These are phyloP conservation scores for Trichophyton verrucosum DNA, from an alignment of 2,329 filamentous ascomycete species.

Conservation along the genomic window DNA sequence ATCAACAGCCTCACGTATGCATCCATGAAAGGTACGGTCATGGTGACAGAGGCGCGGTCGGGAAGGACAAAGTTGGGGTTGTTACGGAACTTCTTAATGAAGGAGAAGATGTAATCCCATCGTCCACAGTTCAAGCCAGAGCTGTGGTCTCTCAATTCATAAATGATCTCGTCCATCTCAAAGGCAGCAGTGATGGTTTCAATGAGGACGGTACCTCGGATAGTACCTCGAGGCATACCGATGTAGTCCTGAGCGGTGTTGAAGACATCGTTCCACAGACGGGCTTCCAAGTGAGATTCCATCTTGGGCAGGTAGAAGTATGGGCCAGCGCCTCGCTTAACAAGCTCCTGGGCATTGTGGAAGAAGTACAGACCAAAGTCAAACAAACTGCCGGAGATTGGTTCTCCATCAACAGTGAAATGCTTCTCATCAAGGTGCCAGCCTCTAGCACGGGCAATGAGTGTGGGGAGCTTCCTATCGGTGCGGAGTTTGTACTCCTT, in stretches of 20 bases:
- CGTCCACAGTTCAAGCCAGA: conserved; percentile 94
- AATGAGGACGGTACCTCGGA: conserved; percentile 88
- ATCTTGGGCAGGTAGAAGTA: conserved; percentile 99
- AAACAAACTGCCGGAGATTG: conserved; percentile 83
- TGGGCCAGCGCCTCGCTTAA: conserved; percentile 71
- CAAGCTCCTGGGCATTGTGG: conserved; percentile 86
- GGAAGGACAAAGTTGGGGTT: conserved; percentile 88
- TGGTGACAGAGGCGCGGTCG: conserved; percentile 80
- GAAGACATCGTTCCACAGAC: conserved; percentile 97
- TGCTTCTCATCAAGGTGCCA: conserved; percentile 99
- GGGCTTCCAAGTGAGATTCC: conserved; percentile 93
- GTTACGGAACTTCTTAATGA: conserved; percentile 98
- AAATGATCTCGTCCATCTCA: conserved; percentile 99
- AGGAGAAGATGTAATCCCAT: conserved; percentile 99
- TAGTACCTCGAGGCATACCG: conserved; percentile 77
- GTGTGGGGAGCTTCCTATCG: conserved; percentile 71
- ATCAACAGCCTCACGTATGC: conserved; percentile 94
- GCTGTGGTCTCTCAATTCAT: conserved; percentile 92
- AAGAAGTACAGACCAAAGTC: conserved; percentile 99
- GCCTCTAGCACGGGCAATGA: conserved; percentile 87
- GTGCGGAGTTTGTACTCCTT: conserved; percentile 98
- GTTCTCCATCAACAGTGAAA: conserved; percentile 86
- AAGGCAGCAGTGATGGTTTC: conserved; percentile 97
- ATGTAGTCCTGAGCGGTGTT: conserved; percentile 91
- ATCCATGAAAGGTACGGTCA: conserved; percentile 98